Evolutionary conservation across 257 asterid genomes (phyloP).

Genomic region (Prunella vulgaris): DNA sequence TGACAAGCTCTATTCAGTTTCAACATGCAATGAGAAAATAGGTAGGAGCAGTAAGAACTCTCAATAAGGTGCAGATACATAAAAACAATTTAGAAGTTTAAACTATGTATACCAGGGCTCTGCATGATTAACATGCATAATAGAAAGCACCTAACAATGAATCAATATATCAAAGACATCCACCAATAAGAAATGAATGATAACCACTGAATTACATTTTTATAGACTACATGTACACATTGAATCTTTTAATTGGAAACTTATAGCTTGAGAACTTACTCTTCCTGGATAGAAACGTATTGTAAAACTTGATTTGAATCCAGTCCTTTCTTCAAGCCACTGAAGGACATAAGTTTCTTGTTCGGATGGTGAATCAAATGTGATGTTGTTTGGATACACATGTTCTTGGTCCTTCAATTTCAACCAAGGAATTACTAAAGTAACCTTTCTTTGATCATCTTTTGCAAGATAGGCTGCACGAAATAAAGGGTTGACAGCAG

Average conservation of each 20-base stretch:
- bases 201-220: background rate
- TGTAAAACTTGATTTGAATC: slow-evolving; percentile 43
- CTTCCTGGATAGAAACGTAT: slow-evolving; percentile 87
- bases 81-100: background rate
- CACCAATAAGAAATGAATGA: background rate
- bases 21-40: slow-evolving; percentile 14
- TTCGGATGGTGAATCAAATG: slow-evolving; percentile 60
- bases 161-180: slow-evolving; percentile 1
- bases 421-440: slow-evolving; percentile 95
- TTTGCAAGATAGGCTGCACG: slow-evolving; percentile 95
- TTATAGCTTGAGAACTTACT: slow-evolving; percentile 39
- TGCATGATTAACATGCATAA: slow-evolving; percentile 1
- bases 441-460: slow-evolving; percentile 52
- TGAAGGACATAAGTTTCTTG: slow-evolving; percentile 77
- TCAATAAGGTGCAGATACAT: background rate
- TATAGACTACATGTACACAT: background rate
- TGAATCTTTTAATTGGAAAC: background rate
- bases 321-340: slow-evolving; percentile 89
- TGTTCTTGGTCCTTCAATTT: slow-evolving; percentile 68
- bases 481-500: slow-evolving; percentile 91
- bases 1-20: background rate
- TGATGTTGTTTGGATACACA: slow-evolving; percentile 71
- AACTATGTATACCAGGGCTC: background rate
- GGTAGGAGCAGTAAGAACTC: slow-evolving; percentile 4
- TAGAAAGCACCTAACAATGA: background rate